Base-by-base conservation (phyloP, 2,329 filamentous ascomycete species). In the Rhynchosporium graminicola region DNA sequence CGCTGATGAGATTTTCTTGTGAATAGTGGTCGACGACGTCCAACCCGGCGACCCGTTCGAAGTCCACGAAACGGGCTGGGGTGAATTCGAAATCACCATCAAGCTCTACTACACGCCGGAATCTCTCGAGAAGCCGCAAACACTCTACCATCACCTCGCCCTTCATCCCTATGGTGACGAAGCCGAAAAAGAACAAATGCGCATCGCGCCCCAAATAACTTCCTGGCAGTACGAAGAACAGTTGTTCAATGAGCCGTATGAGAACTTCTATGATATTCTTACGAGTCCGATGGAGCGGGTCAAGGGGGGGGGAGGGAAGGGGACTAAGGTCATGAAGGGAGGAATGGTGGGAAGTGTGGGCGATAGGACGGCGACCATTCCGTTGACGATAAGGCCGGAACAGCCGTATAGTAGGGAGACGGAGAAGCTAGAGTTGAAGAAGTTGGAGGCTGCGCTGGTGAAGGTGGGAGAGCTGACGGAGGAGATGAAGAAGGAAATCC, bases 11-110 rank as follows among this genome's bases (percentile, higher is more conserved):
- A 47, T 29, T 47, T 26, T 31, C 4, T 38, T 46, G 13, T 20
- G 20, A 20, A 28, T 52, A 84, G 82, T 89, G 74, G 82, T 95
- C 72, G 93, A 97, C 72, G 85, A 86, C 64, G 85, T 90, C 57
- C 58, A 57, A 12, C 77, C 79, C 0, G 80, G 81, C n/a, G 82
- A 84, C 65, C 73, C 92, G 10, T 99, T 97, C 72, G 82, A 91
- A 72, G 89, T 98, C 65, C 85, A 86, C 66, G 95, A 98, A 77
- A 98, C 95, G 0, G 95, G 95, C 55, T 99, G 96, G 91, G 95
- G 95, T 72, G 95, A 97, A 78, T 99, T 99, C 79, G 92, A 95
- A 75, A 96, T 99, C 72, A 91, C 93, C 66, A 89, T 99, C 74
- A 92, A 97, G 74, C 83, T 99, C 50, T 96, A 96, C 80, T 99